Evolutionary conservation across 768 basidiomycete species (phyloP).

Genomic region (Daedaleopsis sinensis): DNA sequence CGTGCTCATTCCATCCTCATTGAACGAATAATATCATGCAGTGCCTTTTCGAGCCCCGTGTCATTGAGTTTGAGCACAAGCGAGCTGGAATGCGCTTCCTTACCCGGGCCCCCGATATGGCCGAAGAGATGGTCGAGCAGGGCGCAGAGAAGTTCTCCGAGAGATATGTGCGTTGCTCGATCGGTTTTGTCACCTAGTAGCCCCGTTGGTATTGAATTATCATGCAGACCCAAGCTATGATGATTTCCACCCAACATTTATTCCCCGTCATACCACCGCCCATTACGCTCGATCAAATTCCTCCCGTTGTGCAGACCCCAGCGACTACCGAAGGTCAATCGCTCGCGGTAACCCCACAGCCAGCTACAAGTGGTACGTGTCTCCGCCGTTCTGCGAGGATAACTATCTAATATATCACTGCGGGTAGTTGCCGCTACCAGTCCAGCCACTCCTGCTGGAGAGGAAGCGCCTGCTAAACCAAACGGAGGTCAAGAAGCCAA

Average conservation of each 20-base stretch:
- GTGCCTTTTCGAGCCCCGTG: constrained; percentile 92
- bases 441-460: constrained; percentile 15
- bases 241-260: constrained; percentile 86
- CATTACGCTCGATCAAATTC: constrained; percentile 7
- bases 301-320: constrained; percentile 26
- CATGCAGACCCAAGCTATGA: constrained; percentile 84
- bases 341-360: constrained; percentile 14
- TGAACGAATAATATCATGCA: constrained; percentile 37
- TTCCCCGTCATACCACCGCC: constrained; percentile 34
- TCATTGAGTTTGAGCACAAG: constrained; percentile 88
- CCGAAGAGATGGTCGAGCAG: constrained; percentile 68
- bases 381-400: background rate
- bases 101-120: constrained; percentile 57
- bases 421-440: constrained; percentile 7
- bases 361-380: constrained; percentile 4
- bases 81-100: constrained; percentile 49
- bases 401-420: background rate
- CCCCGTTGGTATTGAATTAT: background rate
- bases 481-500: constrained; percentile 14
- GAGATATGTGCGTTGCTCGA: constrained; percentile 28
- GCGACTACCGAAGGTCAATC: constrained; percentile 14
- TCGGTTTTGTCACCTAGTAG: background rate
- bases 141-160: constrained; percentile 45
- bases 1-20: background rate
- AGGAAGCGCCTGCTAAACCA: constrained; percentile 4